phyloP scores from a whole-genome alignment of 257 asterid species.

The Voacanga thouarsii region DNA sequence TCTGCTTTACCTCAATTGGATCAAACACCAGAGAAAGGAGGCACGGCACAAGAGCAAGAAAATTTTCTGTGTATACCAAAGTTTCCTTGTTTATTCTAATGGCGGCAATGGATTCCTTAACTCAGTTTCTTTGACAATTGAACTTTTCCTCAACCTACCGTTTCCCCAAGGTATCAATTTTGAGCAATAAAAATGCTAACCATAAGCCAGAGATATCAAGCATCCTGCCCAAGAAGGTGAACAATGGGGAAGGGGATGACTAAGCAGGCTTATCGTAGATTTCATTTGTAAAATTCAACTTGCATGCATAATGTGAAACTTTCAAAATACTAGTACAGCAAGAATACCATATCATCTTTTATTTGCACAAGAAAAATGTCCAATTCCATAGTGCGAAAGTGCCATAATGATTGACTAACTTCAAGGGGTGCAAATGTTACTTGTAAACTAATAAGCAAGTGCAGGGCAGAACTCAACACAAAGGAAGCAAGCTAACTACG shows the following conservation, averaged over 20 bases:
- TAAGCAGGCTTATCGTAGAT: background rate
- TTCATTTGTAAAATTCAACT: background rate
- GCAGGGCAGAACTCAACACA: background rate
- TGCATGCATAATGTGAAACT: background rate
- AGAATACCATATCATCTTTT: background rate
- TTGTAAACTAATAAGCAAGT: background rate
- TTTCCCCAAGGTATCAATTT: background rate
- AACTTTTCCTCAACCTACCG: background rate
- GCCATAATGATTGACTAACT: background rate
- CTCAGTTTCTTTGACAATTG: background rate
- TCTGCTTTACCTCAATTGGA: background rate
- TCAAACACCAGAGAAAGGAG: background rate
- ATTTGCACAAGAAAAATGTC: background rate
- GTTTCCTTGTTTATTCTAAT: background rate
- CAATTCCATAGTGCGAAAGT: background rate
- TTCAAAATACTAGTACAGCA: background rate
- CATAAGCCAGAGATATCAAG: background rate
- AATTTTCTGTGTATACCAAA: background rate
- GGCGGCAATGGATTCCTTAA: background rate
- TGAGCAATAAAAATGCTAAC: background rate
- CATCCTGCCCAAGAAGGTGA: background rate
- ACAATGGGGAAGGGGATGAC: background rate
- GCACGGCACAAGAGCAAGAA: background rate
- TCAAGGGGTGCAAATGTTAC: too few relatives aligned
- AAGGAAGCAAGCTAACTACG: background rate